Evolutionary conservation across 2,329 filamentous ascomycete species (phyloP).

Genomic region (Ascosphaera apis): DNA sequence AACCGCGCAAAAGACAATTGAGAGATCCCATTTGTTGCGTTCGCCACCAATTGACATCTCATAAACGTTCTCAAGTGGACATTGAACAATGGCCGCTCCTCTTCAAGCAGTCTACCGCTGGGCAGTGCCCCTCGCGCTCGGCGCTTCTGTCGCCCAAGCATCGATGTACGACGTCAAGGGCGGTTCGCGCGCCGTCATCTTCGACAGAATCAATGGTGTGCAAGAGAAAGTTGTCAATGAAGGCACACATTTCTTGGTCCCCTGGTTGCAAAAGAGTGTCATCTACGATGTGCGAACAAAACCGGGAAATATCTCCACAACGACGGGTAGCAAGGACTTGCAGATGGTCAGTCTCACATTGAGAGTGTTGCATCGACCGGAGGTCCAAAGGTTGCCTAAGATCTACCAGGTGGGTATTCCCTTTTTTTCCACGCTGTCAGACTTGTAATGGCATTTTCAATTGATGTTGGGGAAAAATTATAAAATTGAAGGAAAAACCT

Average conservation of each 20-base stretch:
- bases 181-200: conserved; percentile 87
- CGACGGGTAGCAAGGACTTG: conserved; percentile 93
- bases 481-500: too few species aligned
- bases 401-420: conserved; percentile 50
- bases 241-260: conserved; percentile 87
- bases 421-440: not conserved
- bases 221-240: conserved; percentile 84
- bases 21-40: too few species aligned
- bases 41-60: too few species aligned
- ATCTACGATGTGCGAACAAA: conserved; percentile 95
- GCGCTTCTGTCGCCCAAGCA: conserved; percentile 43
- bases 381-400: conserved; percentile 77
- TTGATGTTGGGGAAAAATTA: not conserved
- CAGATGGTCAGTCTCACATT: conserved; percentile 99
- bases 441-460: too few species aligned
- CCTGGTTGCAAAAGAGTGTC: conserved; percentile 87
- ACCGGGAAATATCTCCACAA: conserved; percentile 91
- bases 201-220: conserved; percentile 79
- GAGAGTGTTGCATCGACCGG: conserved; percentile 80
- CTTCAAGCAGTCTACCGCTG: too few species aligned
- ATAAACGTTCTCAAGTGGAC: too few species aligned
- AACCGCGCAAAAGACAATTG: too few species aligned
- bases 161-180: conserved; percentile 95
- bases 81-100: too few species aligned
- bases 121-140: conserved; percentile 54